Evolutionary conservation across 176 grass and related monocot species (phyloP).

Genomic region (Thinopyrum elongatum): DNA sequence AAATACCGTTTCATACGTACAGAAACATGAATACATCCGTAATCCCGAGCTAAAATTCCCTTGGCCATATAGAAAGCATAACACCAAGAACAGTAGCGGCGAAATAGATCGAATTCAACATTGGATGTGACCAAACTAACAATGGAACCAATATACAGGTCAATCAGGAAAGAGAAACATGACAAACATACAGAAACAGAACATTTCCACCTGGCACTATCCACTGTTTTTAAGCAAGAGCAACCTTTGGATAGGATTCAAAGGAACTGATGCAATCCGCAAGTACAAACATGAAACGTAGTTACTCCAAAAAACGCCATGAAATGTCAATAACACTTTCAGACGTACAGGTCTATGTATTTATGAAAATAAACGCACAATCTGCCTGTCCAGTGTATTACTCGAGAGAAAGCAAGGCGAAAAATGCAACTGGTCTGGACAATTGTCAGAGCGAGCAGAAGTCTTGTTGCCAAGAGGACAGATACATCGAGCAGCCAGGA

Average conservation of each 20-base stretch:
- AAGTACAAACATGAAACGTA: constrained; percentile 19
- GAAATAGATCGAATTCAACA: not conserved
- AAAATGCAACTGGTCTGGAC: constrained; percentile 6
- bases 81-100: not conserved
- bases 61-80: not conserved
- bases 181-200: not conserved
- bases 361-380: constrained; percentile 28
- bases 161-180: not conserved
- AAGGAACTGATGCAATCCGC: constrained; percentile 2
- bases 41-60: not conserved
- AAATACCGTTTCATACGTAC: not conserved
- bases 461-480: not conserved
- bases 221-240: not conserved
- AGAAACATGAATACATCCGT: not conserved
- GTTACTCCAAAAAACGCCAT: not conserved
- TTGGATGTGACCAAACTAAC: not conserved
- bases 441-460: not conserved
- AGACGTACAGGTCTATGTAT: constrained; percentile 17
- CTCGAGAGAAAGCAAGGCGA: not conserved
- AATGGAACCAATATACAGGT: not conserved
- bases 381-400: not conserved
- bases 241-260: not conserved
- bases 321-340: constrained; percentile 11
- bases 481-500: not conserved
- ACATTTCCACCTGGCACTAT: not conserved